Evolutionary conservation across 176 grass and related monocot genomes (phyloP), one percentile per base, ranked within the genome.

Genomic region (Luzula sylvatica): DNA sequence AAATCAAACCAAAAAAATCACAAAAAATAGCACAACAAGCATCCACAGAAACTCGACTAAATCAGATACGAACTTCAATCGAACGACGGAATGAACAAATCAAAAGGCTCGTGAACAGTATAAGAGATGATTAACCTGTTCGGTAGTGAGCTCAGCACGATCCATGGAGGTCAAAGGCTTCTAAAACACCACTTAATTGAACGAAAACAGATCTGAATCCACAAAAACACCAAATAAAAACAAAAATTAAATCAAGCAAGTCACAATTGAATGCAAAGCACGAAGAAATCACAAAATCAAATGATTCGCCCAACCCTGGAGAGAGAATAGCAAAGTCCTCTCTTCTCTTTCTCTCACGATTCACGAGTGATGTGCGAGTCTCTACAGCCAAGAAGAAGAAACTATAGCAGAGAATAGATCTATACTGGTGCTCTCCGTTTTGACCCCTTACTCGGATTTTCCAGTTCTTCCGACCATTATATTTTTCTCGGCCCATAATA

Each of bases 61-160:
- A 26, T 14, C 52, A 65, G 17, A 46, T 52, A 67, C 8, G n/a
- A 12, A 54, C 23, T 29, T 2, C 11, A 20, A 42, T 15, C 24
- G 53, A 50, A 18, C 35, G 20, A 20, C 15, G 1, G 12, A 26
- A 7, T 20, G 16, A 50, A 68, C 13, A 47, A 28, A 53, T 42
- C 58, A 15, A 11, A 12, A 11, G 22, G 21, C 3, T 15, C 25
- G 40, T 19, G 42, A 45, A 23, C 15, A 61, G 18, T 49, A 73
- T 35, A 47, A 56, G n/a, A 7, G 35, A 66, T 23, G 46, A 76
- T 74, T 38, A 22, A 96, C 90, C 90, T 96, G 80, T 44, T 96
- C 84, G n/a, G 77, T 86, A 47, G 90, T 82, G 49, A 89, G 77
- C 77, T 89, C 80, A 3, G 84, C 81, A 28, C 55, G 74, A 82